These are phyloP conservation scores for Heritiera fomes DNA, from an alignment of 345 rosid species.

Conservation along the genomic window DNA sequence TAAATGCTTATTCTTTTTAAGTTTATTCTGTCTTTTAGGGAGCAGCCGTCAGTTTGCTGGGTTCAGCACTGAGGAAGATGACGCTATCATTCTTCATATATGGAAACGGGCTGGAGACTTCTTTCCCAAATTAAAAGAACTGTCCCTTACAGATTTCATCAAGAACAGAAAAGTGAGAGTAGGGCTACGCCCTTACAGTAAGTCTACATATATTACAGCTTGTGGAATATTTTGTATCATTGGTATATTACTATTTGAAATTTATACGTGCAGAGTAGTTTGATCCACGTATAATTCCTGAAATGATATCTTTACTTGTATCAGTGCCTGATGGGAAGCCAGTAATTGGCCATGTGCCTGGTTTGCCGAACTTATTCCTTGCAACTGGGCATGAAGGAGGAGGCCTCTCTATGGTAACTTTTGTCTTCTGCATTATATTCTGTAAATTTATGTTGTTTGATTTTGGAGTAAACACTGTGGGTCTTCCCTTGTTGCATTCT, in stretches of 20 bases:
- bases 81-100: conserved; percentile 53
- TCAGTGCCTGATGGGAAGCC: conserved; percentile 97
- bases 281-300: neutral
- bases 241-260: neutral
- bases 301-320: conserved; percentile 24
- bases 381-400: conserved; percentile 97
- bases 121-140: conserved; percentile 68
- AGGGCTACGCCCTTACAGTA: conserved; percentile 95
- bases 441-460: neutral
- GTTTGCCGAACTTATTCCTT: conserved; percentile 62
- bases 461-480: neutral
- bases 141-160: conserved; percentile 43
- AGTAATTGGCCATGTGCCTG: conserved; percentile 67
- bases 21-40: conserved; percentile 44
- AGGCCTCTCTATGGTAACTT: conserved; percentile 82
- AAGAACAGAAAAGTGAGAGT: conserved; percentile 72
- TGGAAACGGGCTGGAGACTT: conserved; percentile 78
- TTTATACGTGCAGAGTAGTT: neutral
- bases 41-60: conserved; percentile 95
- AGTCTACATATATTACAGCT: conserved; percentile 30
- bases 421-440: neutral
- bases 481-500: neutral
- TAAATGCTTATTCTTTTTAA: conserved; percentile 7
- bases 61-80: conserved; percentile 65
- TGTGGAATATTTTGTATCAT: conserved; percentile 1